Percentiles rank a stretch among this genome's conserved stretches.
phyloP scores from a whole-genome alignment of 2,329 filamentous ascomycete species.

The Thielaviopsis musarum region DNA sequence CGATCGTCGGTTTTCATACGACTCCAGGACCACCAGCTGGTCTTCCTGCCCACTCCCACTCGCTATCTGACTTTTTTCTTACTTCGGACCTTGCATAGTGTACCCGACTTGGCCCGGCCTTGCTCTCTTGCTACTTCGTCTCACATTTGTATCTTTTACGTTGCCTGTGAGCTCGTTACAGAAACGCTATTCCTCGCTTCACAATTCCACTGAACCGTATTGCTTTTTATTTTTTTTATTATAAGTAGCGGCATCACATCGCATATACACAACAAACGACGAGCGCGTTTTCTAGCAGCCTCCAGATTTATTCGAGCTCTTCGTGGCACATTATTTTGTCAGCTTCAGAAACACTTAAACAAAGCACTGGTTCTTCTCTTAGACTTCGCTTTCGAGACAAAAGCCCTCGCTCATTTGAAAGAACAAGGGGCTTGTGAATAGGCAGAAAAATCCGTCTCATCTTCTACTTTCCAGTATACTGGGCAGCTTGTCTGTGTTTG shows the following conservation, averaged over 20 bases:
- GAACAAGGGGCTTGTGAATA: background rate
- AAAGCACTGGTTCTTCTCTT: background rate
- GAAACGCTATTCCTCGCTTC: background rate
- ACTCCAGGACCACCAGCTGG: background rate
- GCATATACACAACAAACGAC: background rate
- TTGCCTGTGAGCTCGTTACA: background rate
- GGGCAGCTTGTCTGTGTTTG: background rate
- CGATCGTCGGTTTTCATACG: background rate
- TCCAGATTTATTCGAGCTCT: no score
- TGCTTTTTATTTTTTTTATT: background rate
- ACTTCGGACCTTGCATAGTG: background rate
- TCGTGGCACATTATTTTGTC: background rate
- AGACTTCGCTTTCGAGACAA: background rate
- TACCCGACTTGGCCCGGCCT: background rate
- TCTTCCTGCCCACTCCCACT: background rate
- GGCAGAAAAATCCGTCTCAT: background rate
- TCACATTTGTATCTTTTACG: background rate
- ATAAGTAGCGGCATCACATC: background rate
- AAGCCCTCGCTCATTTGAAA: background rate
- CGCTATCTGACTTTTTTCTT: background rate
- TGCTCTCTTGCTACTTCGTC: background rate
- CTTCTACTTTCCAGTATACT: background rate
- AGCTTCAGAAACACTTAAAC: background rate
- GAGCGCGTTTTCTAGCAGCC: background rate
- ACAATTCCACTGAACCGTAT: background rate